A percentile compares a stretch with the other conserved stretches of the same genome.
Conservation (phyloP, 2,329 filamentous ascomycete species). For the Blastomyces gilchristii region DNA sequence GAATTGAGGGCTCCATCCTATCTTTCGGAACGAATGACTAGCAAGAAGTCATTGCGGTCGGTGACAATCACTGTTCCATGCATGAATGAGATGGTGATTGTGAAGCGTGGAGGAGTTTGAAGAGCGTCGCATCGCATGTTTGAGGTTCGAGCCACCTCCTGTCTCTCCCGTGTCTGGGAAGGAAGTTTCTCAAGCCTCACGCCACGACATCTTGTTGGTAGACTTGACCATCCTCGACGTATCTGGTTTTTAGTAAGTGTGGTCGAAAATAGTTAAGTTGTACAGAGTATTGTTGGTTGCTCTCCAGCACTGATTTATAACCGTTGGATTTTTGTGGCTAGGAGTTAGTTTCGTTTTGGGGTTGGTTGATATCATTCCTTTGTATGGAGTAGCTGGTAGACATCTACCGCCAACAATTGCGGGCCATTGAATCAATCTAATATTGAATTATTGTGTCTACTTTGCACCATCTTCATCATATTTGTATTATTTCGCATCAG, state of each 20-base stretch:
- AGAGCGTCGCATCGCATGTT: constrained; percentile 6
- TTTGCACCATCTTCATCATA: background rate
- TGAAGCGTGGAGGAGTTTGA: constrained; percentile 8
- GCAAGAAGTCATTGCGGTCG: background rate
- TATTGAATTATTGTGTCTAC: background rate
- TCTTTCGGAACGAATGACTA: background rate
- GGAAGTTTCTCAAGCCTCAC: no score
- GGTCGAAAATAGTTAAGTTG: no score
- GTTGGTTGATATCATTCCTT: background rate
- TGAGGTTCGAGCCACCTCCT: background rate
- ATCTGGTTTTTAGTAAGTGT: no score
- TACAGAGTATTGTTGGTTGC: no score
- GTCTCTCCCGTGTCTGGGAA: background rate
- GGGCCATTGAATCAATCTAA: background rate
- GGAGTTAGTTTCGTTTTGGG: no score
- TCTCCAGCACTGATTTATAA: no score
- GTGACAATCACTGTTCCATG: background rate
- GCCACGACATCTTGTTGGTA: no score
- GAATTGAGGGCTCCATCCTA: background rate
- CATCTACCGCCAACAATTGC: background rate
- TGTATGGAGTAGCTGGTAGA: no score
- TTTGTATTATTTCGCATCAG: background rate
- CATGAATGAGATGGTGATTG: constrained; percentile 4
- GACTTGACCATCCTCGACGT: no score
- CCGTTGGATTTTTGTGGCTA: no score